Conservation (phyloP, 1,284 basidiomycete genomes). For the Microbotryum lychnidis-dioicae region DNA sequence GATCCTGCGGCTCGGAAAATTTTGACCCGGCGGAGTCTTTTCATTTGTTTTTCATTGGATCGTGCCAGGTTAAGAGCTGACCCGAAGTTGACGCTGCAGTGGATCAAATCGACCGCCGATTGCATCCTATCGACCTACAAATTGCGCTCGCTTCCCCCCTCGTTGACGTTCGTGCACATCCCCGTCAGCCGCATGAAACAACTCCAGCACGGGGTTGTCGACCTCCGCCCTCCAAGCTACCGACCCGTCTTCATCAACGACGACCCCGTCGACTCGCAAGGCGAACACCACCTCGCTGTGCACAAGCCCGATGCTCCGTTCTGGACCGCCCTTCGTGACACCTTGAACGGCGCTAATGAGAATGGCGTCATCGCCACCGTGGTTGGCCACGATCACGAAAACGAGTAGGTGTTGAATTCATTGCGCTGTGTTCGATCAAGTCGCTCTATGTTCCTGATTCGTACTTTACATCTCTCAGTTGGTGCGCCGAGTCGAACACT, state of each 20-base stretch:
- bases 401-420: background rate
- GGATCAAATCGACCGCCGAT: background rate
- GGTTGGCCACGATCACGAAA: conserved; percentile 2
- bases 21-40: no score
- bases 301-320: background rate
- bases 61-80: no score
- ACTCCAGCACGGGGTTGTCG: no score
- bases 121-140: background rate
- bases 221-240: background rate
- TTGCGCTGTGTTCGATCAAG: no score
- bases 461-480: background rate
- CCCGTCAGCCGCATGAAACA: background rate
- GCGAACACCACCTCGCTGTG: background rate
- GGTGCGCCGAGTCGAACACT: background rate
- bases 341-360: background rate
- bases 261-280: background rate
- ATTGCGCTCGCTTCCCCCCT: background rate
- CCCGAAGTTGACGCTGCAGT: background rate
- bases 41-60: no score
- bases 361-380: background rate
- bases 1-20: no score
- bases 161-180: conserved; percentile 6
- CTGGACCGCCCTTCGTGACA: background rate
- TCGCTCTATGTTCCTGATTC: no score
- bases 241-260: background rate